A percentile compares a stretch with the other conserved stretches of the same genome.
These are phyloP conservation scores for Penicillium desertorum DNA, from an alignment of 495 filamentous ascomycete genomes.

Conservation along the genomic window DNA sequence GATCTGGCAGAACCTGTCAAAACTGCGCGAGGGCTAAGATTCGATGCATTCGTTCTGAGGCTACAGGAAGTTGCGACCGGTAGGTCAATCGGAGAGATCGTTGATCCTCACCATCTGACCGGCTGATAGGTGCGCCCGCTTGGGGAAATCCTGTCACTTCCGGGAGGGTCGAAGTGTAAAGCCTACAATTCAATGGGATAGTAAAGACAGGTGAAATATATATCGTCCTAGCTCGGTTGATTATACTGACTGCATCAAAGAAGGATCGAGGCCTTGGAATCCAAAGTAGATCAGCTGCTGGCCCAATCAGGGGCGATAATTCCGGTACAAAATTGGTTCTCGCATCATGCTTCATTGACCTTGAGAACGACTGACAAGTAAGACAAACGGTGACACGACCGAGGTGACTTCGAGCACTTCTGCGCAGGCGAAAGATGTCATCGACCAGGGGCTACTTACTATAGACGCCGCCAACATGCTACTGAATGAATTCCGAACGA, in stretches of 20 bases:
- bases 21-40: slow-evolving; percentile 27
- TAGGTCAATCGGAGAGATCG: background rate
- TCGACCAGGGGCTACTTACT: too few relatives aligned
- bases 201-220: background rate
- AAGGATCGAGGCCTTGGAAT: slow-evolving; percentile 19
- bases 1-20: slow-evolving; percentile 22
- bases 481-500: too few relatives aligned
- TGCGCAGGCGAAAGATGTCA: too few relatives aligned
- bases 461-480: too few relatives aligned
- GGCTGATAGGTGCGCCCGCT: slow-evolving; percentile 14
- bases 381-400: too few relatives aligned
- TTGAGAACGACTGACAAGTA: too few relatives aligned
- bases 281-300: slow-evolving; percentile 20
- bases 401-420: too few relatives aligned
- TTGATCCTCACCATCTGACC: background rate
- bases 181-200: background rate
- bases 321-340: background rate
- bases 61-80: slow-evolving; percentile 16
- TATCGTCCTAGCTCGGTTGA: background rate
- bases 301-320: background rate
- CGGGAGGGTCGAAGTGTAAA: slow-evolving; percentile 3
- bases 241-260: slow-evolving; percentile 3
- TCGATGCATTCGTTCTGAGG: slow-evolving; percentile 14
- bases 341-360: too few relatives aligned
- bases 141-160: slow-evolving; percentile 22